These are phyloP conservation scores for Cryomyces minteri DNA, from an alignment of 495 filamentous ascomycete species.

Conservation along the genomic window DNA sequence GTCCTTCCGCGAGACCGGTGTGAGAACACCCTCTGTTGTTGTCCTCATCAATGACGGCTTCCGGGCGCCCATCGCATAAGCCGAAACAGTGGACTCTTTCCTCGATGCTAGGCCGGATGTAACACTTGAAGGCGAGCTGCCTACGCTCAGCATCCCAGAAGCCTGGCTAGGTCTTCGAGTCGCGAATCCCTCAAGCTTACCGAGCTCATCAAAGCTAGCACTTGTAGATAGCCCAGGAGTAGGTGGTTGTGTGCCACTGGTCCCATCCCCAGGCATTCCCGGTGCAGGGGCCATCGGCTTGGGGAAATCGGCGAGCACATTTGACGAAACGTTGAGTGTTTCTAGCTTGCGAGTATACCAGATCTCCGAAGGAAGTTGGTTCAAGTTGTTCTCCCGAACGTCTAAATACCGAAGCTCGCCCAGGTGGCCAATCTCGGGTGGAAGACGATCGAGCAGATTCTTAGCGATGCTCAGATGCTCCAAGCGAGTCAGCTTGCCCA, in stretches of 20 bases:
- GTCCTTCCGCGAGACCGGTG: constrained; percentile 60
- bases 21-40: constrained; percentile 37
- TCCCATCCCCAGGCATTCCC: neutral
- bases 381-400: constrained; percentile 79
- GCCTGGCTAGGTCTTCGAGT: constrained; percentile 68
- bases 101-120: constrained; percentile 22
- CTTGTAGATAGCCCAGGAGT: constrained; percentile 33
- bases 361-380: constrained; percentile 70
- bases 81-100: constrained; percentile 65
- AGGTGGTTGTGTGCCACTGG: constrained; percentile 15
- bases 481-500: constrained; percentile 66
- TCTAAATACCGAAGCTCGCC: constrained; percentile 71
- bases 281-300: constrained; percentile 23
- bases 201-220: constrained; percentile 64
- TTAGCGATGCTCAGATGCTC: constrained; percentile 88
- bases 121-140: constrained; percentile 40
- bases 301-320: constrained; percentile 75
- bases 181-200: constrained; percentile 41
- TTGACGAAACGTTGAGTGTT: constrained; percentile 87
- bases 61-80: constrained; percentile 53
- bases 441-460: constrained; percentile 69
- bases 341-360: constrained; percentile 85
- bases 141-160: constrained; percentile 57
- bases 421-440: constrained; percentile 69
- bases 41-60: constrained; percentile 68